Evolutionary conservation across 1,139 yeast species (phyloP).

Genomic region (Diutina ranongensis): DNA sequence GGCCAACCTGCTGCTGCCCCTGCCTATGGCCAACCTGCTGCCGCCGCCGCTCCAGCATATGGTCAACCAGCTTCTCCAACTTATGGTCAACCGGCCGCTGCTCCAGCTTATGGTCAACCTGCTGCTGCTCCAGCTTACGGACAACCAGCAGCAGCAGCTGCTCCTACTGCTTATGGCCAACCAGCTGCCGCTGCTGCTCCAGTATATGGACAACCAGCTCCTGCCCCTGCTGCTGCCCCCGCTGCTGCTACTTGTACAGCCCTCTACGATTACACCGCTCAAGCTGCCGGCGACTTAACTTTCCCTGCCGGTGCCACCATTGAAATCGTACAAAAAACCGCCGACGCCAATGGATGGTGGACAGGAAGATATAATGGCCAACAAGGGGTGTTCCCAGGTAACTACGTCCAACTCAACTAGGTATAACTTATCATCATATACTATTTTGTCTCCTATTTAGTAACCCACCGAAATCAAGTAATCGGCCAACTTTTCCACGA

Average conservation of each 20-base stretch:
- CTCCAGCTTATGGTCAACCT: slow-evolving; percentile 8
- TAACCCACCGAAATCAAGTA: slow-evolving; percentile 82
- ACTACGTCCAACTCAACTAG: slow-evolving; percentile 55
- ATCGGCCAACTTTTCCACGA: slow-evolving; percentile 92
- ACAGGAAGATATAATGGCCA: slow-evolving; percentile 82
- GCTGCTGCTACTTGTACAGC: slow-evolving; percentile 55
- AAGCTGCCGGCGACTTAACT: slow-evolving; percentile 80
- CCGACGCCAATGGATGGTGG: slow-evolving; percentile 96
- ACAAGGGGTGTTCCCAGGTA: slow-evolving; percentile 91
- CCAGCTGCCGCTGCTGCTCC: slow-evolving; percentile 14
- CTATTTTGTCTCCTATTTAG: slow-evolving; percentile 15
- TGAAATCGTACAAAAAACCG: slow-evolving; percentile 58
- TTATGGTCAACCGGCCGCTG: slow-evolving; percentile 10
- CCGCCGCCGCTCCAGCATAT: slow-evolving; percentile 8
- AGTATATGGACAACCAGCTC: too few relatives aligned
- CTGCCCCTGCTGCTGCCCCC: slow-evolving; percentile 18
- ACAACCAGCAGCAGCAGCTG: slow-evolving; percentile 14
- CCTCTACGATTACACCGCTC: slow-evolving; percentile 66
- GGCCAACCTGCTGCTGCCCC: slow-evolving; percentile 14
- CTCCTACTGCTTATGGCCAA: background rate
- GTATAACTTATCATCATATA: background rate
- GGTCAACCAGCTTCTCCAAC: slow-evolving; percentile 10
- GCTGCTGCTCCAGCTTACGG: slow-evolving; percentile 18
- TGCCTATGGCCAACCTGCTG: slow-evolving; percentile 15
- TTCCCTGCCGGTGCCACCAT: slow-evolving; percentile 84